These are phyloP conservation scores for Elsinoe ampelina DNA, from an alignment of 2,329 filamentous ascomycete genomes.

Conservation along the genomic window DNA sequence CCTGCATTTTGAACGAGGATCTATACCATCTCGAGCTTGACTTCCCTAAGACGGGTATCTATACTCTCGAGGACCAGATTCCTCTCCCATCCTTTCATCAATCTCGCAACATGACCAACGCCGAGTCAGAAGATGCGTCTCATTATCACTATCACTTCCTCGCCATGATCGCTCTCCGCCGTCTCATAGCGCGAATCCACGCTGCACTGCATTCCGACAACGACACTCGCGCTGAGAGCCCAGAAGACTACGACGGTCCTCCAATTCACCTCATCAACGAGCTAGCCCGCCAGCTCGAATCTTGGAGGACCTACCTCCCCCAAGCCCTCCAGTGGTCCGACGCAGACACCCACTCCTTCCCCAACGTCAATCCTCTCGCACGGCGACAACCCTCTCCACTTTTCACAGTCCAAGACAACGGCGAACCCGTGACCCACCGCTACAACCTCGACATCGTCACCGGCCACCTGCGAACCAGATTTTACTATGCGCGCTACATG, in stretches of 20 bases:
- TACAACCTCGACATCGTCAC: conserved; percentile 49
- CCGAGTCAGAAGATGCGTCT: conserved; percentile 41
- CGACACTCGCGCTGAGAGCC: conserved; percentile 21
- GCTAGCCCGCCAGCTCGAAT: conserved; percentile 45
- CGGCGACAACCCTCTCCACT: conserved; percentile 28
- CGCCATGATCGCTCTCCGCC: conserved; percentile 49
- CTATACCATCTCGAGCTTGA: conserved; percentile 51
- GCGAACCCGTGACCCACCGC: conserved; percentile 37
- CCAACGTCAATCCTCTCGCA: conserved; percentile 21
- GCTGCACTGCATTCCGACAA: conserved; percentile 35
- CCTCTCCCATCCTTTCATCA: conserved; percentile 46
- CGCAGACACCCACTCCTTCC: conserved; percentile 38
- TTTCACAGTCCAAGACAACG: conserved; percentile 41
- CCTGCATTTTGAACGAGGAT: conserved; percentile 47
- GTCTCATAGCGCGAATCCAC: conserved; percentile 46
- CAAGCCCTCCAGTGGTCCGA: conserved; percentile 49
- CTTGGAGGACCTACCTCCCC: conserved; percentile 51
- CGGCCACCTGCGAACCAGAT: conserved; percentile 48
- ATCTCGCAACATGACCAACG: conserved; percentile 32
- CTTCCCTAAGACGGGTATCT: conserved; percentile 47
- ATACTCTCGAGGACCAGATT: conserved; percentile 44
- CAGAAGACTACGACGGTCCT: conserved; percentile 30
- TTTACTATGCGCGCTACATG: conserved; percentile 51
- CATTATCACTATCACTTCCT: conserved; percentile 48
- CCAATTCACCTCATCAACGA: conserved; percentile 40